A percentile compares a stretch with the other conserved stretches of the same genome.
Conservation (phyloP, 129 eudicot genomes). For the Solidago caesia region DNA sequence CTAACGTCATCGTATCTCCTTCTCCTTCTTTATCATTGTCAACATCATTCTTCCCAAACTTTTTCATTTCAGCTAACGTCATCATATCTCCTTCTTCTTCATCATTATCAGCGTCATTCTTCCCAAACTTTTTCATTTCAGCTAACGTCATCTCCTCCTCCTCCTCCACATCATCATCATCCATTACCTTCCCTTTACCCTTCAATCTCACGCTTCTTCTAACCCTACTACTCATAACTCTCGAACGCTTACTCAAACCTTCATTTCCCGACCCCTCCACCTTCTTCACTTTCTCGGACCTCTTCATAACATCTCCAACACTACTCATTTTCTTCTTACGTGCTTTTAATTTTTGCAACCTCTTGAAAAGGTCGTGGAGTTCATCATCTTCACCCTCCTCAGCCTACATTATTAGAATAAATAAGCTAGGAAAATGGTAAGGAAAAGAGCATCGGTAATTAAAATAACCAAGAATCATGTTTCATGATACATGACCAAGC, state of each 20-base stretch:
- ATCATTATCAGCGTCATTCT: slow-evolving; percentile 5
- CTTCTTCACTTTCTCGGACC: slow-evolving; percentile 28
- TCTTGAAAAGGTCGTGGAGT: slow-evolving; percentile 62
- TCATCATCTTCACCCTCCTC: slow-evolving; percentile 95
- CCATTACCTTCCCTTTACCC: slow-evolving; percentile 31
- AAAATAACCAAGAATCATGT: neutral
- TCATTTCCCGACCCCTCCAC: slow-evolving; percentile 14
- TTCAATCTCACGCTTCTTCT: slow-evolving; percentile 24
- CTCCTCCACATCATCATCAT: slow-evolving; percentile 29
- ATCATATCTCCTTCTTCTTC: slow-evolving; percentile 38
- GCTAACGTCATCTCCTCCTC: slow-evolving; percentile 68
- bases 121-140: slow-evolving; percentile 60
- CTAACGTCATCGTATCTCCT: slow-evolving; percentile 49
- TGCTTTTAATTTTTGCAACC: too few relatives aligned
- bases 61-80: slow-evolving; percentile 78
- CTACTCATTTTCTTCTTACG: slow-evolving; percentile 19
- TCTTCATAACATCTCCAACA: slow-evolving; percentile 48
- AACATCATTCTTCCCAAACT: slow-evolving; percentile 31
- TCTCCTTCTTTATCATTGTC: slow-evolving; percentile 32
- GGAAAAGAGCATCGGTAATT: neutral
- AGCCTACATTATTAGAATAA: slow-evolving; percentile 40
- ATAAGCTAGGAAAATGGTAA: neutral
- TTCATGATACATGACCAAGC: neutral
- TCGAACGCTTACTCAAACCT: slow-evolving; percentile 22
- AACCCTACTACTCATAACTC: slow-evolving; percentile 20